phyloP scores from a whole-genome alignment of 495 filamentous ascomycete genomes.

The Penicillium taxi region DNA sequence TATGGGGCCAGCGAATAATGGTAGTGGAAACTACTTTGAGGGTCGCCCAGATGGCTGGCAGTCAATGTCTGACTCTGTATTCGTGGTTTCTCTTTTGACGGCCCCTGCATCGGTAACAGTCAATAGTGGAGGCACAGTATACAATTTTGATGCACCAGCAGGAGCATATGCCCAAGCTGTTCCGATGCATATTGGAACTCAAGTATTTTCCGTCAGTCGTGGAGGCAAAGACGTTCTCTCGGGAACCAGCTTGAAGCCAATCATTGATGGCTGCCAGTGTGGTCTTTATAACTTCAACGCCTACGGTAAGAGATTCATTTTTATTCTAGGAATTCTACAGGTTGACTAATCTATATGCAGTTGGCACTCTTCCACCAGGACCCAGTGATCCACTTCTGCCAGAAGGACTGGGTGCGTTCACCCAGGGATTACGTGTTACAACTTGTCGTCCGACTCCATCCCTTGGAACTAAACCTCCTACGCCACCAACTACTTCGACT shows the following conservation, averaged over 20 bases:
- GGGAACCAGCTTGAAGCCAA: slow-evolving; percentile 40
- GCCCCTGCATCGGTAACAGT: slow-evolving; percentile 37
- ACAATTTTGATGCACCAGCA: slow-evolving; percentile 30
- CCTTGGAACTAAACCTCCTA: slow-evolving; percentile 22
- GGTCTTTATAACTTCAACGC: slow-evolving; percentile 52
- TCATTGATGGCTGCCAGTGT: slow-evolving; percentile 38
- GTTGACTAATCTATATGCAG: slow-evolving; percentile 3
- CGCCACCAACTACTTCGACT: slow-evolving; percentile 11
- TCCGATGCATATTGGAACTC: slow-evolving; percentile 44
- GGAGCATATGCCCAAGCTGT: slow-evolving; percentile 42
- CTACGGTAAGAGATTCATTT: slow-evolving; percentile 27
- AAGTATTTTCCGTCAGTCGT: slow-evolving; percentile 42
- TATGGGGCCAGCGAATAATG: slow-evolving; percentile 30
- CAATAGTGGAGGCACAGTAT: slow-evolving; percentile 35
- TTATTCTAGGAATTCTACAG: not conserved
- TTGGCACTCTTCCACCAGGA: slow-evolving; percentile 40
- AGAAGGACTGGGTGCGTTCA: slow-evolving; percentile 35
- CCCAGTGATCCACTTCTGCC: slow-evolving; percentile 32
- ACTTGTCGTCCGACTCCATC: slow-evolving; percentile 41
- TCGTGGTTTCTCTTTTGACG: slow-evolving; percentile 47
- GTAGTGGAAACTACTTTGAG: slow-evolving; percentile 39
- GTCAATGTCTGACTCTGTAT: slow-evolving; percentile 42
- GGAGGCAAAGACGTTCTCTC: slow-evolving; percentile 36
- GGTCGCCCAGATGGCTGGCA: slow-evolving; percentile 45
- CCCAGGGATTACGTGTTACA: slow-evolving; percentile 36